Evolutionary conservation across 129 eudicot genomes (phyloP).

Genomic region (Flaveria bidentis): DNA sequence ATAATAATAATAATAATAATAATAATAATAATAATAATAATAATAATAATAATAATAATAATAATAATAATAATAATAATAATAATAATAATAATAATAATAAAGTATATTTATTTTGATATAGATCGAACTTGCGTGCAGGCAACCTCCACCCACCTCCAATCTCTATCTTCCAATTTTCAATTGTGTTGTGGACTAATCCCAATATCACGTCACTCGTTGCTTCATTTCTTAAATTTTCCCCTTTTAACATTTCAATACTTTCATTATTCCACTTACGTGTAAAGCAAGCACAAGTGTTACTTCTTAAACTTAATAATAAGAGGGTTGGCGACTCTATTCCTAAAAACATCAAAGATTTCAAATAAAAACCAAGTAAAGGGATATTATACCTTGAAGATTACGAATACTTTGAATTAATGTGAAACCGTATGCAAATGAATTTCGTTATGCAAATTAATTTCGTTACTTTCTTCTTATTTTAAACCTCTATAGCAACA

Average conservation of each 20-base stretch:
- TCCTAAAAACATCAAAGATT: background rate
- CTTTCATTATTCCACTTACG: background rate
- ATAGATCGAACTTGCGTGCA: conserved; percentile 27
- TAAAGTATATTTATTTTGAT: conserved; percentile 15
- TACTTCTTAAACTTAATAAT: background rate
- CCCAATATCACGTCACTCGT: conserved; percentile 29
- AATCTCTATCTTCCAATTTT: conserved; percentile 30
- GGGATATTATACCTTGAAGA: background rate
- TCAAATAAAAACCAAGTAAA: background rate
- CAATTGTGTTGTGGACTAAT: conserved; percentile 30
- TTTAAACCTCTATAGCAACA: too few species aligned
- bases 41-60: too few species aligned
- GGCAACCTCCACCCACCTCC: conserved; percentile 44
- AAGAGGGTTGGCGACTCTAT: background rate
- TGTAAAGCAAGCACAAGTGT: background rate
- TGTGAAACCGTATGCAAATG: too few species aligned
- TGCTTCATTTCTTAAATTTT: conserved; percentile 23
- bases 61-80: background rate
- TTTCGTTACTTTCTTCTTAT: too few species aligned
- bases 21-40: too few species aligned
- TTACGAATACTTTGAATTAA: background rate
- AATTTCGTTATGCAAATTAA: too few species aligned
- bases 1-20: too few species aligned
- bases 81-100: background rate
- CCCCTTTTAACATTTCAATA: background rate